Base-by-base conservation (phyloP, 331 rosid genomes). In the Rhamnella rubrinervis region DNA sequence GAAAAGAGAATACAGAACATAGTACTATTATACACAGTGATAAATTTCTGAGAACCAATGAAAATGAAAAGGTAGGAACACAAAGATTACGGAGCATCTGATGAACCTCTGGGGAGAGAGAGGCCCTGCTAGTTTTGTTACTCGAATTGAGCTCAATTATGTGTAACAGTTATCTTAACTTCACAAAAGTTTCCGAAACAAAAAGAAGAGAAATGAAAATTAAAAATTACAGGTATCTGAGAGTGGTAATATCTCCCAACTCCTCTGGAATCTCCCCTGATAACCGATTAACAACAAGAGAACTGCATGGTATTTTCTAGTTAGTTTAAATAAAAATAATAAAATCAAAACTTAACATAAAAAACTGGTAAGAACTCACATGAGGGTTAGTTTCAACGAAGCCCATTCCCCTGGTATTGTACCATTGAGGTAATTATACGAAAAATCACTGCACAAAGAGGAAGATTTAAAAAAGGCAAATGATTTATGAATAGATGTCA, bases 381-480 rank as follows among this genome's bases (percentile, higher is more conserved):
- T 81, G 2, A 18, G 52, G 25, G 85, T 84, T 75, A 93, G 61
- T 13, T 71, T 77, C 61, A 35, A 55, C 15, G 88, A 84, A 76
- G 86, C 77, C 98, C 98, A 93, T 70, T 86, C 98, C 72, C 26
- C 50, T 18, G 97, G 96, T 64, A 88, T 85, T 17, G 85, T 78
- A 60, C 98, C 97, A 41, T 65, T 66, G 46, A 93, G 89, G 75
- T 76, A 90, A 78, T 93, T 93, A 17, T 61, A 59, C 44, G 87
- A 89, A 72, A 93, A 85, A 80, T 90, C 98, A 63, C 89, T 85
- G 28, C 73, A 79, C 67, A 44, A 44, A 55, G 65, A 71, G 74
- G 63, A 71, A 67, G 46, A 17, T 47, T 4, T 25, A 69, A 61
- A 14, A 65, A 58, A 61, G 46, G 49, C n/a, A 55, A 16, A 75